These are phyloP conservation scores for Candida nanaspora DNA, from an alignment of 805 yeast genomes.

Conservation along the genomic window DNA sequence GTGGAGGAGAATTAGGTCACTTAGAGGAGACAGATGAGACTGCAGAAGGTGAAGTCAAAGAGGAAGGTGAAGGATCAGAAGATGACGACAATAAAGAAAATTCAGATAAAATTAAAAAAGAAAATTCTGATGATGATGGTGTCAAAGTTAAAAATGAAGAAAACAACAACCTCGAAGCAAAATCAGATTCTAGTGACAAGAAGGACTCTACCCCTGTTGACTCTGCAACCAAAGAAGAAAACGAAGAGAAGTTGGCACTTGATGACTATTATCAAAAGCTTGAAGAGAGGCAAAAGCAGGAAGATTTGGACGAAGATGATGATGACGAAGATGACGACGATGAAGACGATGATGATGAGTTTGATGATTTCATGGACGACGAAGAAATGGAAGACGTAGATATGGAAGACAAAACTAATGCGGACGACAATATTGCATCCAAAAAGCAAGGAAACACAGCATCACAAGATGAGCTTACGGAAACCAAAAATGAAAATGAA, in stretches of 20 bases:
- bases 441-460: not conserved
- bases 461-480: not conserved
- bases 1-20: slow-evolving; percentile 51
- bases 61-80: slow-evolving; percentile 14
- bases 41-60: slow-evolving; percentile 11
- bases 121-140: not conserved
- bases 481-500: slow-evolving; percentile 29
- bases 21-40: slow-evolving; percentile 25
- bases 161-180: slow-evolving; percentile 1
- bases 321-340: slow-evolving; percentile 40
- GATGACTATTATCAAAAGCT: slow-evolving; percentile 72
- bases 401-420: slow-evolving; percentile 24
- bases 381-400: slow-evolving; percentile 9
- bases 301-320: slow-evolving; percentile 51
- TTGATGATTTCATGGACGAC: slow-evolving; percentile 11
- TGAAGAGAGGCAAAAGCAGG: slow-evolving; percentile 61
- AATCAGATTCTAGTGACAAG: not conserved
- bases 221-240: slow-evolving; percentile 2
- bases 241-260: slow-evolving; percentile 65
- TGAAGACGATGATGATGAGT: slow-evolving; percentile 23
- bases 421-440: slow-evolving; percentile 8
- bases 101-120: not conserved
- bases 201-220: not conserved
- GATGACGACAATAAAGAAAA: not conserved
- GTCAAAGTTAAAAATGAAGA: slow-evolving; percentile 12